Evolutionary conservation across 1,284 basidiomycete genomes (phyloP), one percentile per base, ranked within the genome.

Genomic region (Cryptococcus jaspeensis): DNA sequence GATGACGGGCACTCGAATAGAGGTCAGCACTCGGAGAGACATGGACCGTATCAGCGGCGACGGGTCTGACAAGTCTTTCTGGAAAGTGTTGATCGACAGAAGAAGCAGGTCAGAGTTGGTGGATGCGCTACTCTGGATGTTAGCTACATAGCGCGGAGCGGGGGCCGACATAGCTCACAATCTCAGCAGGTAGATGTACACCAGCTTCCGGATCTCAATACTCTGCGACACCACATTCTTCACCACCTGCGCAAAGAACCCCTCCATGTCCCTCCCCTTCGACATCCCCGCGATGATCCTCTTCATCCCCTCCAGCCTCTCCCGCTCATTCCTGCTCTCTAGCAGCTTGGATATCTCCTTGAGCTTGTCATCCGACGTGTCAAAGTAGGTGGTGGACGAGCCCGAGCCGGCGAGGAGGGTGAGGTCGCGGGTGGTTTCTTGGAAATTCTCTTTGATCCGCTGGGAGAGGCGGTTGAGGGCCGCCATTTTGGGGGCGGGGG

Each of bases 31-130:
- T n/a, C 93, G 84, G 45, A 97, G 79, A 3, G 92, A 91, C 92
- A 96, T 96, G 12, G 90, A 90, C 32, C 91, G 85, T 56, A 94
- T 94, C 65, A 98, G 84, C 0, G 96, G 95, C 59, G 88, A 96
- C 8, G 87, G 81, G 70, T 99, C 95, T 1, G 87, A 86, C 18
- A 99, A 82, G 78, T 99, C 96, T 74, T 93, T 92, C 78, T 99
- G 96, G 73, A 98, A 98, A 11, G 95, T 96, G 79, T 99, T 99
- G 81, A 99, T 96, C 6, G 93, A 95, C 23, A 99, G 83, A 38
- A 99, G 80, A 0, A 96, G 90, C 52, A 99, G 85, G 77, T 99
- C 96, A 8, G 95, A 94, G 69, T 94, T 92, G 49, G 87, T 85
- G 48, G 89, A 86, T 44, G 95, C 93, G 77, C 73, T 75, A 43